Evolutionary conservation across 129 eudicot species (phyloP), one percentile per base, ranked within the genome.

Genomic region (Flaveria trinervia): DNA sequence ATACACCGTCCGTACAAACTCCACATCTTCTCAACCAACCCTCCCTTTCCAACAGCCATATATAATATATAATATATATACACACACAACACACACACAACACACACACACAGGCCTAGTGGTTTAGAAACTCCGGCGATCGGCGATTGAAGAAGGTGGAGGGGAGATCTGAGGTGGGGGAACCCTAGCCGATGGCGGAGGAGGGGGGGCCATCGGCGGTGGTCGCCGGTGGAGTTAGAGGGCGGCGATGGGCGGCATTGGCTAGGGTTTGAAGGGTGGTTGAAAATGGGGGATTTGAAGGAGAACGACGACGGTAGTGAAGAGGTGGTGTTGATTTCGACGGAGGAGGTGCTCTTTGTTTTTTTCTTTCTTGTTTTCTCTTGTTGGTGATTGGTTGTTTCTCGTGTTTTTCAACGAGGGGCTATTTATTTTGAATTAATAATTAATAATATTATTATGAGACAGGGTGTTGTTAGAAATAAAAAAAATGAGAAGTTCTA

Each of bases 21-120:
- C 92, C 88, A 56, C 62, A 88, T 16, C 77, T 88, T 94, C 80
- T 91, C 99, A 56, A 81, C 49, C 76, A 80, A 81, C 74, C 81
- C 83, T 68, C 84, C 84, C 82, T 79, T 82, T 74, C 84, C 84
- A 52, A 70, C 74, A 72, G 82, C 87, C 84, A 66, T 74, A 36
- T 36, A 36, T 36, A 5, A 36, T 36, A 36, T 36, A 33, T 33
- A 33, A 3, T 3, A 3, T 33, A 33, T 30, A 4, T 30, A 26
- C 4, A 4, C 4, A 30, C 2, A 26, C 2, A 30, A 36, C 1
- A 36, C 41, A 4, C 7, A 36, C 1, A 36, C 41, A 36, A 36
- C 41, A 36, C 41, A 36, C 41, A 36, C 41, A 33, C 39, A 5
- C 39, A 33, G 1, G 7, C 41, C 41, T 36, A 5, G 41, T 5